Conservation (phyloP, 306 rosid genomes). For the Dryas octopetala region DNA sequence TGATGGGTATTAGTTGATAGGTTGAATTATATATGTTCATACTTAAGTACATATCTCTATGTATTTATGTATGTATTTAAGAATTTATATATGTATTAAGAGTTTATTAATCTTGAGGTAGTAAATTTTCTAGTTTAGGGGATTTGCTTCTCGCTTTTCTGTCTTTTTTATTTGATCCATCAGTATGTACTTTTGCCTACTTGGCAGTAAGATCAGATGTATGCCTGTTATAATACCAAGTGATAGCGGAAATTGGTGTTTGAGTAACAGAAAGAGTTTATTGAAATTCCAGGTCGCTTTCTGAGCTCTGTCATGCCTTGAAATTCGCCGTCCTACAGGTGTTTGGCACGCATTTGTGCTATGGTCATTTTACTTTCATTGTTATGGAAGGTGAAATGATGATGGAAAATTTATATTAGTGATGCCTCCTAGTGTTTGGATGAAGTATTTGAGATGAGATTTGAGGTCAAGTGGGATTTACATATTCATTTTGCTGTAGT, state of each 20-base stretch:
- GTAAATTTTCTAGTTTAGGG: slow-evolving; percentile 22
- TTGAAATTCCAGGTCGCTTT: neutral
- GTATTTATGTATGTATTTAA: slow-evolving; percentile 10
- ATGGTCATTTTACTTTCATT: too few species aligned
- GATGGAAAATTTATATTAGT: too few species aligned
- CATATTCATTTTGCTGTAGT: too few species aligned
- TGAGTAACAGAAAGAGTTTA: neutral
- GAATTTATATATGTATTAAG: slow-evolving; percentile 29
- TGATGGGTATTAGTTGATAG: slow-evolving; percentile 12
- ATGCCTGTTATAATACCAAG: neutral
- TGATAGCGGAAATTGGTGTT: neutral
- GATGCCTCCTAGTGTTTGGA: too few species aligned
- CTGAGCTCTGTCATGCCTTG: too few species aligned
- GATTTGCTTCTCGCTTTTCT: slow-evolving; percentile 11
- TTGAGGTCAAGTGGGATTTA: too few species aligned
- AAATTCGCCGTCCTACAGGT: too few species aligned
- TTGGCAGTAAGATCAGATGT: neutral
- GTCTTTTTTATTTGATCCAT: neutral
- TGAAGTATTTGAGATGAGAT: too few species aligned
- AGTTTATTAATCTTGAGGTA: slow-evolving; percentile 19
- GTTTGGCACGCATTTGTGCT: too few species aligned
- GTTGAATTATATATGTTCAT: slow-evolving; percentile 27
- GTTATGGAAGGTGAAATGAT: too few species aligned
- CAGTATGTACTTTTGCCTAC: neutral
- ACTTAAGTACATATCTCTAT: slow-evolving; percentile 19